These are phyloP conservation scores for Kazachstania bromeliacearum DNA, from an alignment of 805 yeast genomes.

Conservation along the genomic window DNA sequence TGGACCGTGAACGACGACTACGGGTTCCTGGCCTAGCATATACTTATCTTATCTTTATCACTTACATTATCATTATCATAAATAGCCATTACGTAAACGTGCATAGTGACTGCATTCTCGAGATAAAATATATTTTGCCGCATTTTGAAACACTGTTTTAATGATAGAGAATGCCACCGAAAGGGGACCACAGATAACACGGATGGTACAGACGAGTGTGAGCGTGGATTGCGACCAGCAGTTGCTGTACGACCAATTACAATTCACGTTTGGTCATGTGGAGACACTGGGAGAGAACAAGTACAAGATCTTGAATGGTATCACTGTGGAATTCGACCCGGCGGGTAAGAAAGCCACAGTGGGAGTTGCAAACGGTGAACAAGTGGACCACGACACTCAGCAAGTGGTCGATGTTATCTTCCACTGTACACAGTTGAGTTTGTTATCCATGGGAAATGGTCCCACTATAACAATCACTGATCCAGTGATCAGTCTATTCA, in stretches of 20 bases:
- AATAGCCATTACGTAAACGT: too few relatives aligned
- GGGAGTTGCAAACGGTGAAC: background rate
- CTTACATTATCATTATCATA: too few relatives aligned
- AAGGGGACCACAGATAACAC: too few relatives aligned
- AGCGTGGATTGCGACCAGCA: too few relatives aligned
- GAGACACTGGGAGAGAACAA: too few relatives aligned
- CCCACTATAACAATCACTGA: background rate
- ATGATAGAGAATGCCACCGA: too few relatives aligned
- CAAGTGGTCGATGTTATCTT: background rate
- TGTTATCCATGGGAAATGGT: background rate
- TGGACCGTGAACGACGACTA: constrained; percentile 40
- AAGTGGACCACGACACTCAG: background rate
- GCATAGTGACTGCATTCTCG: too few relatives aligned
- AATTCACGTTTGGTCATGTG: background rate
- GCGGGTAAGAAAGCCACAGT: background rate
- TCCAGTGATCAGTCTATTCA: constrained; percentile 35
- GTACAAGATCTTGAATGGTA: background rate
- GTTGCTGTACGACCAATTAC: too few relatives aligned
- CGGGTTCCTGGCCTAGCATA: constrained; percentile 36
- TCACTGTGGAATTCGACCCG: background rate
- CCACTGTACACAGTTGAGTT: constrained; percentile 1
- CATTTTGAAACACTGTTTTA: too few relatives aligned
- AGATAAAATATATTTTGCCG: too few relatives aligned
- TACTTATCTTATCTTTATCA: too few relatives aligned
- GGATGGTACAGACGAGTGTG: too few relatives aligned